Conservation (phyloP, 2,329 filamentous ascomycete genomes). For the Graphilbum fragrans region DNA sequence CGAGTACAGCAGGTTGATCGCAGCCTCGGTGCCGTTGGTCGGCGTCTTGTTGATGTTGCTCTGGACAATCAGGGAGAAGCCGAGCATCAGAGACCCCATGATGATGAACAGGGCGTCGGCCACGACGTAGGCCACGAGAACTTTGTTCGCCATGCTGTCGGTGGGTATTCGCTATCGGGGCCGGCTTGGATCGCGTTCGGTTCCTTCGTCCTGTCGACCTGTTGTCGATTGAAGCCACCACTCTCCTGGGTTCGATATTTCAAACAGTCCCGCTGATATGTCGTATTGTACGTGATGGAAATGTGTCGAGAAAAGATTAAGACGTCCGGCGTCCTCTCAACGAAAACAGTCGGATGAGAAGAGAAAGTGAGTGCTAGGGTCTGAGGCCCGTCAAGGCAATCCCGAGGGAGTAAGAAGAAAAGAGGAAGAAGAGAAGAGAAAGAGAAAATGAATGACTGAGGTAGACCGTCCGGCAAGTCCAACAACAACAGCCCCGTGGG, state of each 20-base stretch:
- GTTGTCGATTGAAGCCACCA: too few species aligned
- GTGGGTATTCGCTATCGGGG: too few species aligned
- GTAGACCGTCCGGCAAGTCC: neutral
- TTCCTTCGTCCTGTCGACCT: neutral
- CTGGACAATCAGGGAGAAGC: conserved; percentile 40
- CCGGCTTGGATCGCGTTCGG: too few species aligned
- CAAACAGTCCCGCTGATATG: too few species aligned
- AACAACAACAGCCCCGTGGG: neutral
- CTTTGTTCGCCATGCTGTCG: conserved; percentile 38
- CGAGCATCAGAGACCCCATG: conserved; percentile 41
- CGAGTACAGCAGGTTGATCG: conserved; percentile 38
- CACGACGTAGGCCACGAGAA: conserved; percentile 35
- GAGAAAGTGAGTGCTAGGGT: neutral
- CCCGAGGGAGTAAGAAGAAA: neutral
- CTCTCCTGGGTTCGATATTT: neutral
- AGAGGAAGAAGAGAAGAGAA: neutral
- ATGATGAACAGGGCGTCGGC: conserved; percentile 38
- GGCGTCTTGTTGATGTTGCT: conserved; percentile 30
- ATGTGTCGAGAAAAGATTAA: neutral
- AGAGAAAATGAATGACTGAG: neutral
- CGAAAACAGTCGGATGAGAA: neutral
- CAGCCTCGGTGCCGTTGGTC: conserved; percentile 32
- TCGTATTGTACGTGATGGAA: neutral
- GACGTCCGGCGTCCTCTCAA: conserved; percentile 5
- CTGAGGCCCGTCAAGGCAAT: neutral